Conservation (phyloP, 2,329 filamentous ascomycete genomes). For the Pseudocercospora cruenta region DNA sequence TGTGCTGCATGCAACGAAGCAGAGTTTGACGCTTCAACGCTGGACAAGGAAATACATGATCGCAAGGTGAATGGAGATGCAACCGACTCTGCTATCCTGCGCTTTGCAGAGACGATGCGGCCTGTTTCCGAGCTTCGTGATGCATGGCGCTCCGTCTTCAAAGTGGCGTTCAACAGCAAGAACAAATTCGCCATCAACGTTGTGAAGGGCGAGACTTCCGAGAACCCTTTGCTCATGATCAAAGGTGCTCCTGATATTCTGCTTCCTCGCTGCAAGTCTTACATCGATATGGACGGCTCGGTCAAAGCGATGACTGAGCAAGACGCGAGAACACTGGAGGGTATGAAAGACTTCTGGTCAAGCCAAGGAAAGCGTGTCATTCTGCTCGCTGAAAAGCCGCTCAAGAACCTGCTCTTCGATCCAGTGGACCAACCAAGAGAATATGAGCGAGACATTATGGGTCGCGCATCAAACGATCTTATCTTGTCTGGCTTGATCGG, state of each 20-base stretch:
- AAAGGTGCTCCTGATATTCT: constrained; percentile 79
- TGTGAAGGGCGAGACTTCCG: constrained; percentile 47
- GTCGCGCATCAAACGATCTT: constrained; percentile 53
- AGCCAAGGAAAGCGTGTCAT: constrained; percentile 70
- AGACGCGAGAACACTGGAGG: constrained; percentile 58
- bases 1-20: constrained; percentile 74
- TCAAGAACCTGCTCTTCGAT: constrained; percentile 61
- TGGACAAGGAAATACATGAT: constrained; percentile 61
- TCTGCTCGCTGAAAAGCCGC: constrained; percentile 60
- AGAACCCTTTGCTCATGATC: constrained; percentile 64
- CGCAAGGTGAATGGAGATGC: constrained; percentile 73
- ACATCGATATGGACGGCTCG: constrained; percentile 60
- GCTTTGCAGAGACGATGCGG: constrained; percentile 69
- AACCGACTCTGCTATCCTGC: constrained; percentile 74
- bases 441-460: constrained; percentile 60
- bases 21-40: constrained; percentile 70
- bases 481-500: constrained; percentile 61
- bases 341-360: constrained; percentile 70
- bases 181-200: constrained; percentile 80
- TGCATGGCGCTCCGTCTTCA: constrained; percentile 68
- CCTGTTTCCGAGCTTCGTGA: constrained; percentile 63
- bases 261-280: constrained; percentile 63
- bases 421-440: constrained; percentile 55
- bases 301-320: constrained; percentile 57
- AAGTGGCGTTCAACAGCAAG: constrained; percentile 75